Percentiles rank a stretch among this genome's conserved stretches.
Conservation (phyloP, 495 filamentous ascomycete genomes). For the Xylaria longipes region DNA sequence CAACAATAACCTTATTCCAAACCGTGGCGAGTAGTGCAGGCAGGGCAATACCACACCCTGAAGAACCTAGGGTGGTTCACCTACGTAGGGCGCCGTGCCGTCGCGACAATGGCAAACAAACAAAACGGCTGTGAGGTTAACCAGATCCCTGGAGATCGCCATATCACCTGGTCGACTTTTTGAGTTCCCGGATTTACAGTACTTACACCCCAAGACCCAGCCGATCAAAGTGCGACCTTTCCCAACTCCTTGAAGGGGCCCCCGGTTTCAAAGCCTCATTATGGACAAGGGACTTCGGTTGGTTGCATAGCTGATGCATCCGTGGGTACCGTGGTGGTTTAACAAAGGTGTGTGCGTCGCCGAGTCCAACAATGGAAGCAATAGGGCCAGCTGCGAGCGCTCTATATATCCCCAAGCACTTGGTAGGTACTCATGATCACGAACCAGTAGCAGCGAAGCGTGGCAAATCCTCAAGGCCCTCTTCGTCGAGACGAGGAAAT, state of each 20-base stretch:
- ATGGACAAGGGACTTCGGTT: constrained; percentile 23
- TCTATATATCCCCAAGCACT: neutral
- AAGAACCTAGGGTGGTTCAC: neutral
- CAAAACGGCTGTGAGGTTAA: constrained; percentile 14
- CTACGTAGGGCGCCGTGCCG: neutral
- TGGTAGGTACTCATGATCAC: neutral
- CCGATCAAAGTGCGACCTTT: constrained; percentile 17
- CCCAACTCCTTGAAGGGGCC: constrained; percentile 19
- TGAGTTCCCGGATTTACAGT: constrained; percentile 13
- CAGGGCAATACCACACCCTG: neutral
- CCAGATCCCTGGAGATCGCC: constrained; percentile 22
- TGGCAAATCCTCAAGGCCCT: constrained; percentile 6
- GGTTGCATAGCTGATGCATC: constrained; percentile 15
- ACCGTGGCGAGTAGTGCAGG: neutral
- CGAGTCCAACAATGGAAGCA: constrained; percentile 8
- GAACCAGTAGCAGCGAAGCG: constrained; percentile 2
- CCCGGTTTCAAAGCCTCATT: constrained; percentile 27
- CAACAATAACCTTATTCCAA: constrained; percentile 5
- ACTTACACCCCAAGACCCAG: constrained; percentile 14
- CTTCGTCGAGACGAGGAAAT: neutral
- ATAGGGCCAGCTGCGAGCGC: neutral
- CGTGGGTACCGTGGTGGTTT: neutral
- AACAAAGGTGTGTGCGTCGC: neutral
- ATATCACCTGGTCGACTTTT: constrained; percentile 18
- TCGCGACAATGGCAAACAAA: constrained; percentile 22